Conservation (phyloP, 305 asterid genomes). For the Solanum hybrid region DNA sequence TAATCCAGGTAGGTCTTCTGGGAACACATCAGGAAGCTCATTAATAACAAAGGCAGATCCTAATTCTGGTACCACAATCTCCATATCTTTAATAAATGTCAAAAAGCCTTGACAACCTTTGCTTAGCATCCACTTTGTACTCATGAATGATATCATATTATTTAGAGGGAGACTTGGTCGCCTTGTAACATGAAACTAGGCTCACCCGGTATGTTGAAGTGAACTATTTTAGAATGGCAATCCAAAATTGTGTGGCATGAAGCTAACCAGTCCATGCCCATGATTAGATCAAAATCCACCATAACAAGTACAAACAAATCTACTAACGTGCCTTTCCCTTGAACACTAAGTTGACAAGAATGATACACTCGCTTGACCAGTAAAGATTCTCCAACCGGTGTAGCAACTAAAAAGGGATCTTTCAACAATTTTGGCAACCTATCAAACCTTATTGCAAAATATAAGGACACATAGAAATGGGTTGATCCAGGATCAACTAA, state of each 20-base stretch:
- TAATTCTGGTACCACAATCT: not conserved
- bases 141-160: not conserved
- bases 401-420: not conserved
- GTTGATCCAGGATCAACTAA: not conserved
- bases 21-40: not conserved
- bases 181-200: not conserved
- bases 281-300: not conserved
- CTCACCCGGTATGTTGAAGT: not conserved
- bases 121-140: not conserved
- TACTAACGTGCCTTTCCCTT: not conserved
- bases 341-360: not conserved
- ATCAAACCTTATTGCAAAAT: not conserved
- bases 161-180: not conserved
- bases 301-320: not conserved
- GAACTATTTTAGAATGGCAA: not conserved
- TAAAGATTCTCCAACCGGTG: not conserved
- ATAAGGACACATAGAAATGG: not conserved
- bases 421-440: not conserved
- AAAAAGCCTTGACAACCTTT: not conserved
- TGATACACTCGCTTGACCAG: not conserved
- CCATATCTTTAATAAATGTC: not conserved
- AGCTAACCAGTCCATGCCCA: not conserved
- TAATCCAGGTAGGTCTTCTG: not conserved
- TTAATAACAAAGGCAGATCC: not conserved
- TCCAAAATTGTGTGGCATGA: not conserved